Conservation (phyloP, 257 asterid species). For the Salvia hispanica region DNA sequence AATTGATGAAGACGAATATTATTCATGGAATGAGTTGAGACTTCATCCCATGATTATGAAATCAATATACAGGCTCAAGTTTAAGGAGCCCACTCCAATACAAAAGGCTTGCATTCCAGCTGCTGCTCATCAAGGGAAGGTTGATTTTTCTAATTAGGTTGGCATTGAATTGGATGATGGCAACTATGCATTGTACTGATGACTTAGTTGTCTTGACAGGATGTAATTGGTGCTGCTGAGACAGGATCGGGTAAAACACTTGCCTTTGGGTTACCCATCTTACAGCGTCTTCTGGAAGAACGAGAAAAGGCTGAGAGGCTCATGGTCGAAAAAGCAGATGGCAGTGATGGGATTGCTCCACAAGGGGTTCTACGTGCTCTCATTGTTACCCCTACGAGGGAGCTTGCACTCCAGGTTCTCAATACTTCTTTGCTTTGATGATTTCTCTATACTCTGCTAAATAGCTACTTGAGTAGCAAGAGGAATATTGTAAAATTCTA, state of each 20-base stretch:
- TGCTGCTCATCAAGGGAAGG: conserved; percentile 99
- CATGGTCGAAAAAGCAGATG: conserved; percentile 53
- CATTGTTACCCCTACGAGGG: conserved; percentile 92
- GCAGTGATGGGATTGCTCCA: conserved; percentile 57
- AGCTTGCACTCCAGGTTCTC: conserved; percentile 93
- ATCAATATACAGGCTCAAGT: conserved; percentile 75
- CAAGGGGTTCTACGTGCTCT: conserved; percentile 75
- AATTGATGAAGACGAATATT: conserved; percentile 71
- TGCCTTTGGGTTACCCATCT: conserved; percentile 96
- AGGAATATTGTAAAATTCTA: conserved; percentile 6
- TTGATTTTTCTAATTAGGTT: conserved; percentile 33
- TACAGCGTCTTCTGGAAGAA: conserved; percentile 92
- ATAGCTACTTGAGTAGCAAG: conserved; percentile 9
- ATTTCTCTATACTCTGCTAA: conserved; percentile 5
- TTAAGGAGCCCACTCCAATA: conserved; percentile 90
- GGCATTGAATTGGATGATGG: conserved; percentile 26
- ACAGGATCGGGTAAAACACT: conserved; percentile 99
- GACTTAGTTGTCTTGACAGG: conserved; percentile 54
- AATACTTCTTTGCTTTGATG: conserved; percentile 23
- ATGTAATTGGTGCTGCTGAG: conserved; percentile 99
- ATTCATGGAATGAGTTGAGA: conserved; percentile 88
- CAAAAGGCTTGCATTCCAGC: conserved; percentile 94
- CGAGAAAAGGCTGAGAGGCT: conserved; percentile 69
- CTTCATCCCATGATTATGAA: conserved; percentile 86
- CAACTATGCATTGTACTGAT: conserved; percentile 32